Conservation (phyloP, 768 basidiomycete genomes). For the Phaffia tasmanica region DNA sequence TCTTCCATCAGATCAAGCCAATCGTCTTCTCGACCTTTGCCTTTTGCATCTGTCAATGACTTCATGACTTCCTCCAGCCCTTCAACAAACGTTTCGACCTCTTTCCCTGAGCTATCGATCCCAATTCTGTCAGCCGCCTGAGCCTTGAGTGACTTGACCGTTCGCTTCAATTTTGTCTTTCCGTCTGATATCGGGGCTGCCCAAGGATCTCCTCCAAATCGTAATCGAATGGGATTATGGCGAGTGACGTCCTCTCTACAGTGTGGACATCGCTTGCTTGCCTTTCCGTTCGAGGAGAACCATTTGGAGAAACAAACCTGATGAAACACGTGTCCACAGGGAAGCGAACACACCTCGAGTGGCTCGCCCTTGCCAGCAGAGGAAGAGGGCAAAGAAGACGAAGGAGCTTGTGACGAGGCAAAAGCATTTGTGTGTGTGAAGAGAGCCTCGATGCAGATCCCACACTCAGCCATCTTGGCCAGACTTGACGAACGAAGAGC, state of each 20-base stretch:
- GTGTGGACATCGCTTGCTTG: not conserved
- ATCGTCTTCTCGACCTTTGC: not conserved
- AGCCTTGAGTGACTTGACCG: not conserved
- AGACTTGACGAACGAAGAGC: no score
- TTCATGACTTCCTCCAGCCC: not conserved
- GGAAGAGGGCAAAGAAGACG: no score
- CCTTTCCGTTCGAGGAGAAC: not conserved
- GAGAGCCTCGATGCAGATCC: no score
- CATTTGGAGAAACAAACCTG: not conserved
- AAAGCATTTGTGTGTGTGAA: no score
- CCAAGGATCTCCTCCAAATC: slow-evolving; percentile 10
- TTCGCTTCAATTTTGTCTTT: not conserved
- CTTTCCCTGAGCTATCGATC: not conserved
- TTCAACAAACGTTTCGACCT: not conserved
- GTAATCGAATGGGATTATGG: not conserved
- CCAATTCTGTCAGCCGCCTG: not conserved
- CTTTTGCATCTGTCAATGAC: not conserved
- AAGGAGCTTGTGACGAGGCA: no score
- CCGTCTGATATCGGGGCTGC: not conserved
- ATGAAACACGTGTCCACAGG: slow-evolving; percentile 8
- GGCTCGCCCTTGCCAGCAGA: slow-evolving; percentile 2
- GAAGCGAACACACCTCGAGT: not conserved
- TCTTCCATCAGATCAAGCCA: slow-evolving; percentile 4
- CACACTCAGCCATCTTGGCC: no score
- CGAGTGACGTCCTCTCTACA: not conserved